A percentile compares a stretch with the other conserved stretches of the same genome.
Conservation (phyloP, 2,329 filamentous ascomycete species). For the Penicillium aurantiogriseum region DNA sequence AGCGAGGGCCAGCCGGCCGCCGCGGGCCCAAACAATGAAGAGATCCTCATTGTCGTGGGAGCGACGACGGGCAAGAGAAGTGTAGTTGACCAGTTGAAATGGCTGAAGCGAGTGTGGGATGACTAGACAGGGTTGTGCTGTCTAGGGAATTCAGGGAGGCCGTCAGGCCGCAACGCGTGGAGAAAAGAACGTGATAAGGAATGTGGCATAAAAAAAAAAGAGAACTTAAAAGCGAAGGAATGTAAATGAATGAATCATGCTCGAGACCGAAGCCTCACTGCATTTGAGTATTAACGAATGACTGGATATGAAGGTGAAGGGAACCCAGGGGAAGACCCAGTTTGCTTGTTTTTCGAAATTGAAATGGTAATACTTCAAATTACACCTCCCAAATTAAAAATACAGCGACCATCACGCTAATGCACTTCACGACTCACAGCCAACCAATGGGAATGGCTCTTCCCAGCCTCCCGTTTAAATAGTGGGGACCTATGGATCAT, state of each 20-base stretch:
- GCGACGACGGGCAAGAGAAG: conserved; percentile 37
- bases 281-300: conserved; percentile 31
- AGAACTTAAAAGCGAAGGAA: conserved; percentile 10
- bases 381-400: conserved; percentile 6
- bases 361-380: conserved; percentile 3
- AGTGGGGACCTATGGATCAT: conserved; percentile 4
- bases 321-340: conserved; percentile 5
- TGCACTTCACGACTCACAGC: neutral
- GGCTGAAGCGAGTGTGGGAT: conserved; percentile 16
- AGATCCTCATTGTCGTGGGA: conserved; percentile 43
- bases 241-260: conserved; percentile 17
- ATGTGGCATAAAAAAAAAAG: conserved; percentile 12
- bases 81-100: conserved; percentile 7
- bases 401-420: conserved; percentile 2
- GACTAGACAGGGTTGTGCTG: conserved; percentile 13
- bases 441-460: conserved; percentile 1
- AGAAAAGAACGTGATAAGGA: conserved; percentile 18
- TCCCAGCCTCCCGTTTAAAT: conserved; percentile 4
- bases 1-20: conserved; percentile 40
- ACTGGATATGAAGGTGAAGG: conserved; percentile 18
- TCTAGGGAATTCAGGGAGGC: conserved; percentile 21
- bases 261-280: conserved; percentile 18
- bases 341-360: conserved; percentile 3
- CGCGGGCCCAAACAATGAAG: conserved; percentile 46
- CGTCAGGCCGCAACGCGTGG: conserved; percentile 23